These are phyloP conservation scores for Barbarea vulgaris DNA, from an alignment of 345 rosid genomes.

Conservation along the genomic window DNA sequence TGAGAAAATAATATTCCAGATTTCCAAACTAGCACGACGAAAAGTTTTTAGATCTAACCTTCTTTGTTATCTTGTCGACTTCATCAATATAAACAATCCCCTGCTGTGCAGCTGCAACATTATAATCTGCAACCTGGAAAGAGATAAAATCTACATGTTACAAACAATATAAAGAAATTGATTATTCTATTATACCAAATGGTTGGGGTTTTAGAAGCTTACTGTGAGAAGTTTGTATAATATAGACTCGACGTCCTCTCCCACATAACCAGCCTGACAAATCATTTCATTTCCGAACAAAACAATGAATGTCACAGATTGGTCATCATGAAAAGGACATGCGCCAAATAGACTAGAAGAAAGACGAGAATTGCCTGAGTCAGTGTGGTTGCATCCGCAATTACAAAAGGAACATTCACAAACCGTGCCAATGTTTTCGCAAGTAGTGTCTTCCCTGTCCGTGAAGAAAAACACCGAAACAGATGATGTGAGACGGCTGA, in stretches of 20 bases:
- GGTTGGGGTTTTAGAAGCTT: conserved; percentile 22
- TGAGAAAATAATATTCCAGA: background rate
- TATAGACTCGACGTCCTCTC: conserved; percentile 99
- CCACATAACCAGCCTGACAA: conserved; percentile 98
- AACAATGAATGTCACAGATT: conserved; percentile 37
- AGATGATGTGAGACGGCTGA: conserved; percentile 21
- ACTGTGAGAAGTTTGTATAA: conserved; percentile 94
- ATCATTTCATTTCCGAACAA: conserved; percentile 34
- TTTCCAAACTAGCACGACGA: conserved; percentile 17
- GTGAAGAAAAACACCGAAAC: conserved; percentile 52
- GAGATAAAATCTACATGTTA: background rate
- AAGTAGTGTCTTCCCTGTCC: conserved; percentile 97
- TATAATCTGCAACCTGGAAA: conserved; percentile 88
- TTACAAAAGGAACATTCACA: conserved; percentile 97
- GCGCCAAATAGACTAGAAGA: conserved; percentile 24
- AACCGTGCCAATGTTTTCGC: conserved; percentile 96
- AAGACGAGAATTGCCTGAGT: conserved; percentile 70
- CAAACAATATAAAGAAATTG: background rate
- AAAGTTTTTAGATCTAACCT: conserved; percentile 47
- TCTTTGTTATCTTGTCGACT: conserved; percentile 98
- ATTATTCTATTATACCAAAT: background rate
- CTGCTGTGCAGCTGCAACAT: conserved; percentile 98
- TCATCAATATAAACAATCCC: conserved; percentile 98
- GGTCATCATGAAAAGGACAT: conserved; percentile 36
- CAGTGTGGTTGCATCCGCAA: conserved; percentile 95